Conservation (phyloP, 129 eudicot genomes). For the Pseudognaphalium luteoalbum region DNA sequence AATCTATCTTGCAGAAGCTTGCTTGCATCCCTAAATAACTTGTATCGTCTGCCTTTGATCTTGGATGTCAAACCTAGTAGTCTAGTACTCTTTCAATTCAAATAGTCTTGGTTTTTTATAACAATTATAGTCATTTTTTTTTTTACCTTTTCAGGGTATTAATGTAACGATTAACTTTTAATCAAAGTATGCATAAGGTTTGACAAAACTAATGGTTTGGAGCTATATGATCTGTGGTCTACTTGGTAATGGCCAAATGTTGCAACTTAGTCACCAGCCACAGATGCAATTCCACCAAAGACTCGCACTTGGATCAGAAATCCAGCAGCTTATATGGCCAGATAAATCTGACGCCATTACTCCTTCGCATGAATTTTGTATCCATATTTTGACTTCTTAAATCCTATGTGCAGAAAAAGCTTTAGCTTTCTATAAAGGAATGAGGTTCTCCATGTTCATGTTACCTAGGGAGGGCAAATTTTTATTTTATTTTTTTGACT, state of each 20-base stretch:
- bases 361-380: background rate
- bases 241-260: background rate
- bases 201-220: too few species aligned
- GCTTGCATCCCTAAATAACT: too few species aligned
- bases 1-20: too few species aligned
- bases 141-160: background rate
- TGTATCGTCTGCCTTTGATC: too few species aligned
- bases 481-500: too few species aligned
- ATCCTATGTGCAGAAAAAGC: background rate
- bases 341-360: background rate
- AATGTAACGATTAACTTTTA: background rate
- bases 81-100: too few species aligned
- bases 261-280: background rate
- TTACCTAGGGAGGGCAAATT: too few species aligned
- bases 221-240: too few species aligned
- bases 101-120: too few species aligned
- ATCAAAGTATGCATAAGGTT: background rate
- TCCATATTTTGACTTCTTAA: background rate
- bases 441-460: too few species aligned
- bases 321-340: background rate
- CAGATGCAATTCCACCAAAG: background rate
- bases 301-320: background rate
- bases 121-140: too few species aligned
- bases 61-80: too few species aligned
- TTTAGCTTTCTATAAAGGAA: background rate